Conservation (phyloP, 768 basidiomycete genomes). For the Mrakia frigida region DNA sequence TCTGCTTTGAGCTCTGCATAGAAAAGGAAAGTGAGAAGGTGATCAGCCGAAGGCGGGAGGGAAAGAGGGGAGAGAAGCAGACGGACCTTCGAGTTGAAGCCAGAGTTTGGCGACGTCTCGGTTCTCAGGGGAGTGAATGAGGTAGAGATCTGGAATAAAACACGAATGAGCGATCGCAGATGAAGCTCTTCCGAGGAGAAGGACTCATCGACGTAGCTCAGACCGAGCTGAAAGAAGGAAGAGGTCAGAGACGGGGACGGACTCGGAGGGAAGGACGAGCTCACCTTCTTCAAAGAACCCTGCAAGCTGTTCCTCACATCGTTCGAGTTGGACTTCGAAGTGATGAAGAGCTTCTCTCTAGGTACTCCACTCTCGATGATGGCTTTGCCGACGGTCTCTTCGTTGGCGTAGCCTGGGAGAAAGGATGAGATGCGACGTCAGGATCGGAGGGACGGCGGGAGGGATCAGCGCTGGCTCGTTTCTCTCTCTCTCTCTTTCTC, state of each 20-base stretch:
- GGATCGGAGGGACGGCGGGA: not conserved
- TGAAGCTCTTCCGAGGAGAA: not conserved
- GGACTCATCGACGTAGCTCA: constrained; percentile 18
- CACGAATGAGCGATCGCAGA: not conserved
- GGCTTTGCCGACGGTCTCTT: constrained; percentile 37
- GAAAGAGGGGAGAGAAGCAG: not conserved
- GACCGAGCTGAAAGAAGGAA: constrained; percentile 12
- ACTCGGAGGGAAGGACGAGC: not conserved
- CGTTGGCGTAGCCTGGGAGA: constrained; percentile 36
- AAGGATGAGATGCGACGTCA: not conserved
- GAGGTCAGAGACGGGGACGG: not conserved
- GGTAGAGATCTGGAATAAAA: constrained; percentile 62
- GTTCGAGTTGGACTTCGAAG: constrained; percentile 36
- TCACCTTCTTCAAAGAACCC: constrained; percentile 33
- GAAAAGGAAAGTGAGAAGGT: not conserved
- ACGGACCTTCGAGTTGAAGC: constrained; percentile 9
- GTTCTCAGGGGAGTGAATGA: constrained; percentile 71
- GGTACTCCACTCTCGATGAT: constrained; percentile 35
- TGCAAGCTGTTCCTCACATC: constrained; percentile 34
- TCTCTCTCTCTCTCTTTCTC: not conserved
- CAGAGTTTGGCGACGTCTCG: constrained; percentile 6
- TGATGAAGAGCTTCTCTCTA: constrained; percentile 37
- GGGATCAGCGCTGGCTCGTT: not conserved
- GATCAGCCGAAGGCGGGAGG: not conserved
- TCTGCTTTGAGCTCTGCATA: constrained; percentile 37